These are phyloP conservation scores for Mucor irregularis DNA, from an alignment of 371 early-diverging fungal genomes.

Conservation along the genomic window DNA sequence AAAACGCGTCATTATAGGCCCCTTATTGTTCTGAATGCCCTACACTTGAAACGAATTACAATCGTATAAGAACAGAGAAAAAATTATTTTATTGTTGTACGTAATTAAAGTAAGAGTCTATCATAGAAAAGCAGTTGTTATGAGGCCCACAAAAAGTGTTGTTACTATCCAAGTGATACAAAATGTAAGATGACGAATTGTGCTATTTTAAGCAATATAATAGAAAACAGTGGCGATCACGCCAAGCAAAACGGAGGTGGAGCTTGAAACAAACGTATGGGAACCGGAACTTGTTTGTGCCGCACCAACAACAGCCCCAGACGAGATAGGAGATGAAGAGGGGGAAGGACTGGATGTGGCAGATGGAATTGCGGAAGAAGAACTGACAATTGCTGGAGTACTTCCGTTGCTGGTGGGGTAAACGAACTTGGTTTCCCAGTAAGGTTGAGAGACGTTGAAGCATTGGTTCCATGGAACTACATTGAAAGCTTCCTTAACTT, in stretches of 20 bases:
- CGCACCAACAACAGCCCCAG: background rate
- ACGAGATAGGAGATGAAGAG: background rate
- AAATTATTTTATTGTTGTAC: too few species aligned
- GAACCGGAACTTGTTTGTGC: background rate
- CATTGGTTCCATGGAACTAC: constrained; percentile 55
- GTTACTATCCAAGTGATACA: too few species aligned
- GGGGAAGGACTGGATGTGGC: background rate
- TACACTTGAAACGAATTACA: too few species aligned
- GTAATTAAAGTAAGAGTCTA: too few species aligned
- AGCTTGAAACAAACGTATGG: background rate
- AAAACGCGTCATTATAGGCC: too few species aligned
- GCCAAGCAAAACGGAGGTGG: background rate
- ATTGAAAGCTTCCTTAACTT: constrained; percentile 38
- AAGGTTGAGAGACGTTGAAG: constrained; percentile 49
- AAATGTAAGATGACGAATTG: too few species aligned
- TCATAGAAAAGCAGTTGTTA: too few species aligned
- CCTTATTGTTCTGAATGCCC: too few species aligned
- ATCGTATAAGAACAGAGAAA: too few species aligned
- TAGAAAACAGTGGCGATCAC: constrained; percentile 1
- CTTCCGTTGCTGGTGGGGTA: constrained; percentile 25
- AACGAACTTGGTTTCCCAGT: constrained; percentile 43
- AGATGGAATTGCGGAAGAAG: background rate
- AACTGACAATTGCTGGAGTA: background rate
- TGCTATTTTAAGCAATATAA: too few species aligned
- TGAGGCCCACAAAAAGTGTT: too few species aligned